Evolutionary conservation across 2,329 filamentous ascomycete species (phyloP).

Genomic region (Emmonsia crescens): DNA sequence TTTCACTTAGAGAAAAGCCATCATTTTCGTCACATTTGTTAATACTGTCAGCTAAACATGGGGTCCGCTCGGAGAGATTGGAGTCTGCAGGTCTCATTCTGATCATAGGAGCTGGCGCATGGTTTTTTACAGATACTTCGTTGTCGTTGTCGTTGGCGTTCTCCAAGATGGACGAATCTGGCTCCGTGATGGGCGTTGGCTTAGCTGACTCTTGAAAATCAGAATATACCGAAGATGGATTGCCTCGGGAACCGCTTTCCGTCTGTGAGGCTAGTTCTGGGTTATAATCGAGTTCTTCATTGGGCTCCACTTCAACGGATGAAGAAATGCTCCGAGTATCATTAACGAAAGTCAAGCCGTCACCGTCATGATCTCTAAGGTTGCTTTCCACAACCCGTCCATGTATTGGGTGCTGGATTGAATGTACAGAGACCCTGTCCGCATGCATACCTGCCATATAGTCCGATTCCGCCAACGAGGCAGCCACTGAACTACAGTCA

Average conservation of each 20-base stretch:
- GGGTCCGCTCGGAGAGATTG: neutral
- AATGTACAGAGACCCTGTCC: neutral
- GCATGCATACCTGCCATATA: constrained; percentile 12
- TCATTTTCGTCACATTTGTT: neutral
- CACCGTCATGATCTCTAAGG: neutral
- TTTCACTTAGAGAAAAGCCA: neutral
- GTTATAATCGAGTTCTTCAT: constrained; percentile 16
- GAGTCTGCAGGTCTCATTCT: neutral
- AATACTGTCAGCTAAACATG: neutral
- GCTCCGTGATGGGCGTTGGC: neutral
- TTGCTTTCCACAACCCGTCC: neutral
- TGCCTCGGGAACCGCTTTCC: neutral
- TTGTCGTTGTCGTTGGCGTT: neutral
- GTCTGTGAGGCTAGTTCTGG: constrained; percentile 9
- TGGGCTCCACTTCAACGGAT: constrained; percentile 19
- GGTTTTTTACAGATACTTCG: neutral
- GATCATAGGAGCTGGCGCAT: neutral
- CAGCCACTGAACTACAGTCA: constrained; percentile 33
- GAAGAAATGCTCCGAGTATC: constrained; percentile 20
- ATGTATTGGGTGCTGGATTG: neutral
- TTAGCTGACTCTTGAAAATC: neutral
- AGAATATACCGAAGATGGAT: neutral
- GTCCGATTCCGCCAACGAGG: constrained; percentile 41
- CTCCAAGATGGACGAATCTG: neutral
- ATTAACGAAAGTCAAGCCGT: neutral